Base-by-base conservation (phyloP, 1,284 basidiomycete species). In the Trametes polyzona region DNA sequence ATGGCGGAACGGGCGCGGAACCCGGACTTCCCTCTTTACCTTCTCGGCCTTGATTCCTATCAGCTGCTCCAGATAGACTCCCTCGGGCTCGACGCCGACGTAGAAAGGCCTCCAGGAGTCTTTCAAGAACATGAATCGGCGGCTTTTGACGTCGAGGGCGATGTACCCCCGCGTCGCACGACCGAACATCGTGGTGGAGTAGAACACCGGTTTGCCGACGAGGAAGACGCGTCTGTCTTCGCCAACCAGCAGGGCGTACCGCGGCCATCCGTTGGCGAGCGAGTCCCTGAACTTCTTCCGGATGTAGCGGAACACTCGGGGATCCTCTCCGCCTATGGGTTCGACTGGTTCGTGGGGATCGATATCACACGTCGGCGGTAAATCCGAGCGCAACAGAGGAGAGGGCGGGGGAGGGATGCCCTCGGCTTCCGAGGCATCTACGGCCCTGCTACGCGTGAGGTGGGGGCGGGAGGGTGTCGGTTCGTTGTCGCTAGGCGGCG, bases 101-200 rank as follows among this genome's bases (percentile, higher is more conserved):
- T 52, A 48, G 39, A 24, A 41, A 4, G 39, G 26, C 9, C 58
- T 37, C 58, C 58, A 60, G 30, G 52, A 35, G 29, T 60, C 58
- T 37, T 60, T 60, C 40, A 60, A 23, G 21, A 35, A 57, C 4
- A 60, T 51, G 32, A 60, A 53, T 6, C 30, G 21, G 17, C 43
- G 43, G 27, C 41, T 47, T 10, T 19, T 7, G 41, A 41, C 29
- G 21, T 60, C 59, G 10, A 53, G 11, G 3, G 52, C 53, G 37
- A 55, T 21, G 39, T 47, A 59, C n/a, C 49, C 49, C 0, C 44
- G 52, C 10, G 48, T 52, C 1, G 27, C 48, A 8, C 53, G 53
- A 11, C 58, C 44, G 17, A 36, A 30, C 49, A 49, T 39, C 12
- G 39, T 42, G 5, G 32, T 5, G 2, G 53, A 40, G 1, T 17